These are phyloP conservation scores for Teratosphaeria viscida DNA, from an alignment of 2,329 filamentous ascomycete genomes.

Conservation along the genomic window DNA sequence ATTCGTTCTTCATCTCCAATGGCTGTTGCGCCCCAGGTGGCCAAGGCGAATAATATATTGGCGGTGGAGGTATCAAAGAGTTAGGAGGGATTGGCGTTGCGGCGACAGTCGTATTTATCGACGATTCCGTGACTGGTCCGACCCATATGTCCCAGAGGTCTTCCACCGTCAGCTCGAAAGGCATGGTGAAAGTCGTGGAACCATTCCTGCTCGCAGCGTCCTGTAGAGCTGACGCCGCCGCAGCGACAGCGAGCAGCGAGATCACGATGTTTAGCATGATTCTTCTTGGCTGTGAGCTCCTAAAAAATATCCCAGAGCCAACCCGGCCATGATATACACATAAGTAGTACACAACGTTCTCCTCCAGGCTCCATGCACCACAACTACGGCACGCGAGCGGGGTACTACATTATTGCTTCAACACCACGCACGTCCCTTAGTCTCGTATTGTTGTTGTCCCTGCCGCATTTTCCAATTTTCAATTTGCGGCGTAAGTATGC, in stretches of 20 bases:
- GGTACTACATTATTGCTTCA: neutral
- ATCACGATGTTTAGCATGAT: neutral
- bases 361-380: neutral
- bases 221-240: constrained; percentile 3
- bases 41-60: constrained; percentile 24
- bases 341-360: neutral
- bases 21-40: constrained; percentile 23
- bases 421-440: neutral
- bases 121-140: constrained; percentile 17
- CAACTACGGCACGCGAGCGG: neutral
- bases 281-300: neutral
- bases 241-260: neutral
- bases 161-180: constrained; percentile 15
- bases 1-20: constrained; percentile 19
- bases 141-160: constrained; percentile 24
- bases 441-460: neutral
- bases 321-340: neutral
- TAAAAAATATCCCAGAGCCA: neutral
- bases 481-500: neutral
- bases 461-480: neutral
- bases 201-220: constrained; percentile 7
- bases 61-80: constrained; percentile 25
- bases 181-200: constrained; percentile 10
- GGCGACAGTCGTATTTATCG: constrained; percentile 20
- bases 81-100: constrained; percentile 26